Evolutionary conservation across 192 early-diverging fungal species (phyloP).

Genomic region (Rhizoclosmatium sp.): DNA sequence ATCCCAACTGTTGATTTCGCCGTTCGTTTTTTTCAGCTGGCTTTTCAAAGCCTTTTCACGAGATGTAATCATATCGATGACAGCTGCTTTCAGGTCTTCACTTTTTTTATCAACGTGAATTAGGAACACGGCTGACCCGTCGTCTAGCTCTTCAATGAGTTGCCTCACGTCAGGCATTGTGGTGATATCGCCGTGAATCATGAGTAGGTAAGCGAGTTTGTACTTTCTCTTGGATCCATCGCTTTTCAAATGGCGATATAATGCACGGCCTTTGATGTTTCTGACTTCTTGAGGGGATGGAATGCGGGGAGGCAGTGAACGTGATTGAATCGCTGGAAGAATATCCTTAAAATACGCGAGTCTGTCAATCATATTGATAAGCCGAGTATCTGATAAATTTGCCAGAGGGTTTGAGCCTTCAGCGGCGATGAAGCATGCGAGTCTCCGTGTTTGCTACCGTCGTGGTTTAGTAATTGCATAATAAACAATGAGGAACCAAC

Average conservation of each 20-base stretch:
- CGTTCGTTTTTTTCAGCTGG: neutral
- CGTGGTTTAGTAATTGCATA: neutral
- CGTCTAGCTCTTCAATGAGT: slow-evolving; percentile 51
- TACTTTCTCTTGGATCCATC: slow-evolving; percentile 42
- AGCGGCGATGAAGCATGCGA: slow-evolving; percentile 53
- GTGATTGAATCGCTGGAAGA: slow-evolving; percentile 21
- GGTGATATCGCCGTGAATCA: slow-evolving; percentile 47
- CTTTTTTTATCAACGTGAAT: slow-evolving; percentile 53
- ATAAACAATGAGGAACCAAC: neutral
- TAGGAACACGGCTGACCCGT: slow-evolving; percentile 48
- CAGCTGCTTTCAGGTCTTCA: neutral
- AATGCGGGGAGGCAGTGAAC: too few species aligned
- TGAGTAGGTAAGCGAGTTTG: slow-evolving; percentile 56
- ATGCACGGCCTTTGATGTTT: too few species aligned
- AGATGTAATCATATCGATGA: slow-evolving; percentile 36
- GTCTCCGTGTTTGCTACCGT: slow-evolving; percentile 44
- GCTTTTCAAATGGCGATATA: slow-evolving; percentile 15
- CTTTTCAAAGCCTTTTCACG: neutral
- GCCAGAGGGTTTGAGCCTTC: slow-evolving; percentile 48
- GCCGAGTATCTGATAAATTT: slow-evolving; percentile 41
- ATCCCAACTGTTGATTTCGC: neutral
- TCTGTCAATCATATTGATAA: slow-evolving; percentile 42
- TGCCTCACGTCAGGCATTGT: neutral
- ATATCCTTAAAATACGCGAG: slow-evolving; percentile 39
- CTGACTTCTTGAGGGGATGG: too few species aligned